Conservation (phyloP, 2,329 filamentous ascomycete genomes). For the Pseudogymnoascus sp. region DNA sequence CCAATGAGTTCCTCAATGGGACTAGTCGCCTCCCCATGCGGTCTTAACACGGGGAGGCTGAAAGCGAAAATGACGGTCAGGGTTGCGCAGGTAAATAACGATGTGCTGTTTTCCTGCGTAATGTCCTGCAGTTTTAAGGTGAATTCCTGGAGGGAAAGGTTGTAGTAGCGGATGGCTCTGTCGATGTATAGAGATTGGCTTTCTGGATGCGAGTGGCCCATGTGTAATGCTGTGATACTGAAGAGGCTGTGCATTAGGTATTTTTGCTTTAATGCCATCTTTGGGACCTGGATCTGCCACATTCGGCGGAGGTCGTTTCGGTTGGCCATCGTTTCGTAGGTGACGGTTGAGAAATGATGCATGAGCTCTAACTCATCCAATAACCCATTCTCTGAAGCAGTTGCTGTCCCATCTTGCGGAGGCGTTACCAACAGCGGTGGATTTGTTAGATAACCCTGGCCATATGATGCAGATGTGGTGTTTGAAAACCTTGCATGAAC, state of each 20-base stretch:
- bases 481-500: background rate
- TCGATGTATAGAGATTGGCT: constrained; percentile 2
- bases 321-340: constrained; percentile 10
- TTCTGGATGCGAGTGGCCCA: constrained; percentile 10
- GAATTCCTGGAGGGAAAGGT: constrained; percentile 8
- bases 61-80: constrained; percentile 9
- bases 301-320: background rate
- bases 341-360: constrained; percentile 13
- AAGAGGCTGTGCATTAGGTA: constrained; percentile 15
- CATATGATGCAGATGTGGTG: background rate
- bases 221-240: constrained; percentile 15
- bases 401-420: background rate
- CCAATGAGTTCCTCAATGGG: background rate
- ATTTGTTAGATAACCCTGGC: too few species aligned
- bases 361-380: constrained; percentile 13
- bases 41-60: background rate
- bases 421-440: background rate
- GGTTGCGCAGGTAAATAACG: constrained; percentile 15
- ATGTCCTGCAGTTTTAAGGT: constrained; percentile 10
- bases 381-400: background rate
- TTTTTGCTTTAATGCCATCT: constrained; percentile 12
- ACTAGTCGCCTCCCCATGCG: background rate
- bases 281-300: constrained; percentile 13
- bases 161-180: constrained; percentile 13
- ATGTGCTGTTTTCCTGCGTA: constrained; percentile 3